A percentile compares a stretch with the other conserved stretches of the same genome.
Conservation (phyloP, 306 rosid species). For the Cucurbita pepo region DNA sequence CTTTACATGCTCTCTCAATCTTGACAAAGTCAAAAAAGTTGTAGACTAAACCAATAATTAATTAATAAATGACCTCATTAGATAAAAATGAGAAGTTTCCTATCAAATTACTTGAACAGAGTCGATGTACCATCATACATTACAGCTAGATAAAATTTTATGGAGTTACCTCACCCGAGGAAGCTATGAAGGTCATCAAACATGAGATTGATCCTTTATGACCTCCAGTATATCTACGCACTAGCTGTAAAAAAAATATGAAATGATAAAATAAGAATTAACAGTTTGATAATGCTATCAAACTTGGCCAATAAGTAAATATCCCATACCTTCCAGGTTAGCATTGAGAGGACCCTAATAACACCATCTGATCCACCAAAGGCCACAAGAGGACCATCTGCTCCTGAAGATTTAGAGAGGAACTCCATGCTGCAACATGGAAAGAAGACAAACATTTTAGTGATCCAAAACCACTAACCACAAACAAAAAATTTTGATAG, state of each 20-base stretch:
- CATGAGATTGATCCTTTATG: slow-evolving; percentile 95
- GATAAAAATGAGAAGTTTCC: not conserved
- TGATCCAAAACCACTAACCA: not conserved
- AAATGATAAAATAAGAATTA: slow-evolving; percentile 12
- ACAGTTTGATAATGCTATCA: not conserved
- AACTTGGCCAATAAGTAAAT: slow-evolving; percentile 13
- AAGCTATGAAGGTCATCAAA: slow-evolving; percentile 80
- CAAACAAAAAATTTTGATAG: not conserved
- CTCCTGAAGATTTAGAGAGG: slow-evolving; percentile 67
- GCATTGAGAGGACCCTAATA: slow-evolving; percentile 94
- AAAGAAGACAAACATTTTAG: not conserved
- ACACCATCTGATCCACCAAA: slow-evolving; percentile 98
- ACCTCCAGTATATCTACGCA: slow-evolving; percentile 86
- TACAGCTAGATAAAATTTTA: slow-evolving; percentile 8
- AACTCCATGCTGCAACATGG: slow-evolving; percentile 85
- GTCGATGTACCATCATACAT: not conserved
- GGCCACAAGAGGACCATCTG: slow-evolving; percentile 94
- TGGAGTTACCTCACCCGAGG: slow-evolving; percentile 88
- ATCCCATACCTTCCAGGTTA: slow-evolving; percentile 83
- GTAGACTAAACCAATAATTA: not conserved
- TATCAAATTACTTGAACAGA: not conserved
- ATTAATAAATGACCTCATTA: not conserved
- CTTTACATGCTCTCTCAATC: not conserved
- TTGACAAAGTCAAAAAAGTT: not conserved
- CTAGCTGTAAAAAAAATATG: slow-evolving; percentile 57